Evolutionary conservation across 148 eudicot genomes (phyloP).

Genomic region (Rhododendron simsii): DNA sequence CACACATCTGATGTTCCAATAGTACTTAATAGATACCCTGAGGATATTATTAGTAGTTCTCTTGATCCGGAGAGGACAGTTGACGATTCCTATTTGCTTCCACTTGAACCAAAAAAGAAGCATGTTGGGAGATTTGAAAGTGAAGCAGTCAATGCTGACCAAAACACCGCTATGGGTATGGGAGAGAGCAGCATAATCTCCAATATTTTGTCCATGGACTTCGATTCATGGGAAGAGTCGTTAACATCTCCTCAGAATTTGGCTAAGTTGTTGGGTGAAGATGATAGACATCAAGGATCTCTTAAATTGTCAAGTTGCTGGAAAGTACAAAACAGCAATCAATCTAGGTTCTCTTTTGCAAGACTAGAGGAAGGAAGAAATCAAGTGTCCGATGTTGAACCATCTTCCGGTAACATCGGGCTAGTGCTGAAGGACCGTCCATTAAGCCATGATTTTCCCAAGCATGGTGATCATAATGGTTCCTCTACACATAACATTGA

Average conservation of each 20-base stretch:
- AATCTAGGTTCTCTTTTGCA: conserved; percentile 96
- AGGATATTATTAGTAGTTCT: conserved; percentile 25
- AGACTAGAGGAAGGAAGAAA: conserved; percentile 61
- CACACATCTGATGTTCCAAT: conserved; percentile 30
- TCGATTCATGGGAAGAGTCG: conserved; percentile 76
- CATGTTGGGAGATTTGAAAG: conserved; percentile 37
- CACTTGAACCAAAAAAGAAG: conserved; percentile 19
- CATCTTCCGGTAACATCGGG: conserved; percentile 34
- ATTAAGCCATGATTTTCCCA: conserved; percentile 34
- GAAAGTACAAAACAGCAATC: conserved; percentile 62
- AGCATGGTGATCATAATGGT: conserved; percentile 41
- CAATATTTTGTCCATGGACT: conserved; percentile 74
- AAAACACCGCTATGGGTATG: conserved; percentile 34
- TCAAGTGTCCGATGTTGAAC: conserved; percentile 30
- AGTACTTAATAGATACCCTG: conserved; percentile 38
- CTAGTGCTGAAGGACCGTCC: conserved; percentile 29
- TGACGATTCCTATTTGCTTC: conserved; percentile 19
- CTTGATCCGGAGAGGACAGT: neutral
- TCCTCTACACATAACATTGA: conserved; percentile 35
- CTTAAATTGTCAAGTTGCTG: conserved; percentile 41
- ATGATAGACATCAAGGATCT: conserved; percentile 53
- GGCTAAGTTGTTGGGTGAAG: conserved; percentile 62
- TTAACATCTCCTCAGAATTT: conserved; percentile 69
- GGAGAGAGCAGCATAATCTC: conserved; percentile 90
- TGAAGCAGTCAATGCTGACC: conserved; percentile 24